phyloP scores from a whole-genome alignment of 768 basidiomycete genomes.

The Hydnum rufescens region DNA sequence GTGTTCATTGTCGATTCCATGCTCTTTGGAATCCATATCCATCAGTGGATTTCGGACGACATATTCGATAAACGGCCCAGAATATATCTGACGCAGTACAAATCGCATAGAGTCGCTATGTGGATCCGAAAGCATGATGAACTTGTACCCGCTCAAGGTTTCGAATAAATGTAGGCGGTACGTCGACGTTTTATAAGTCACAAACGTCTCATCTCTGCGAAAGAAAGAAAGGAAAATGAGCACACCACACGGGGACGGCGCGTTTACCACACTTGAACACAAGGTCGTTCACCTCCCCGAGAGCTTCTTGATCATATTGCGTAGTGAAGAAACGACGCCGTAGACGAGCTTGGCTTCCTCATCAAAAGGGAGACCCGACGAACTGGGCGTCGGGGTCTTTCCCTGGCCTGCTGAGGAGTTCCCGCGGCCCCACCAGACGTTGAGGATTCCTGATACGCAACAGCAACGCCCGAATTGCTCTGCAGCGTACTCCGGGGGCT shows the following conservation, averaged over 20 bases:
- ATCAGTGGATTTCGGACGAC: slow-evolving; percentile 85
- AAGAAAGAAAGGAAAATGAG: neutral
- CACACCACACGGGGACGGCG: neutral
- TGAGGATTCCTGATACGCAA: slow-evolving; percentile 23
- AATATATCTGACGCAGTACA: slow-evolving; percentile 71
- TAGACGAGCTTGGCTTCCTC: slow-evolving; percentile 97
- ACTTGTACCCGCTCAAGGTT: slow-evolving; percentile 82
- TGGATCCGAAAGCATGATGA: slow-evolving; percentile 84
- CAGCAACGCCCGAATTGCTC: slow-evolving; percentile 53
- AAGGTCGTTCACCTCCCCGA: slow-evolving; percentile 45
- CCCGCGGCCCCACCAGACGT: slow-evolving; percentile 14
- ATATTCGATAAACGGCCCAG: slow-evolving; percentile 84
- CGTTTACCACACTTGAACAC: neutral
- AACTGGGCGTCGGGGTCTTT: slow-evolving; percentile 16
- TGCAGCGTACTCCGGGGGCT: slow-evolving; percentile 50
- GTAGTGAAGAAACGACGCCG: slow-evolving; percentile 75
- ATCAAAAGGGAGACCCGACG: slow-evolving; percentile 65
- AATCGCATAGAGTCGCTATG: slow-evolving; percentile 63
- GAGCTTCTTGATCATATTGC: slow-evolving; percentile 90
- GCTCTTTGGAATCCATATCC: slow-evolving; percentile 59
- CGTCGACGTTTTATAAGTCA: slow-evolving; percentile 71
- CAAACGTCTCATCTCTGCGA: slow-evolving; percentile 73
- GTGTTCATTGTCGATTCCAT: slow-evolving; percentile 85
- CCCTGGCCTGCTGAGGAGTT: slow-evolving; percentile 9
- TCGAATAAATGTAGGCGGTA: slow-evolving; percentile 92